Percentiles rank a stretch among this genome's conserved stretches.
These are phyloP conservation scores for Kurtzmaniella natalensis DNA, from an alignment of 1,139 yeast genomes.

Conservation along the genomic window DNA sequence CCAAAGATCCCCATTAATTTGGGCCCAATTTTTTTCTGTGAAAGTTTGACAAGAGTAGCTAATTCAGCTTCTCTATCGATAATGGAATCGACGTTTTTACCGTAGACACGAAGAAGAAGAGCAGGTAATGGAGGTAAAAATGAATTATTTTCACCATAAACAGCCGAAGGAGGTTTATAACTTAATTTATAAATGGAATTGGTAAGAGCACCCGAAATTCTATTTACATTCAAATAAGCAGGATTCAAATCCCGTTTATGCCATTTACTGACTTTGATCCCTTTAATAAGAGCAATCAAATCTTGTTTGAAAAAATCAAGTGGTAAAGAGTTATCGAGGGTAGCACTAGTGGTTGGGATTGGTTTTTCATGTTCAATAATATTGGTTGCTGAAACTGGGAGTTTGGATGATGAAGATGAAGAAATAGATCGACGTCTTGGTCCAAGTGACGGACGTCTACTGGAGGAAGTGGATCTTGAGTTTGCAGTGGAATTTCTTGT, in stretches of 20 bases:
- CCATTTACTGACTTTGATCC: constrained; percentile 77
- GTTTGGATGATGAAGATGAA: constrained; percentile 21
- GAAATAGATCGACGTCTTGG: constrained; percentile 27
- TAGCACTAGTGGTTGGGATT: constrained; percentile 38
- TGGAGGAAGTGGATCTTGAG: constrained; percentile 33
- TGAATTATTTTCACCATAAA: constrained; percentile 11
- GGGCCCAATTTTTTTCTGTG: constrained; percentile 82
- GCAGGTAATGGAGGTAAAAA: constrained; percentile 27
- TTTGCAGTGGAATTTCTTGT: constrained; percentile 31
- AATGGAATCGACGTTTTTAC: constrained; percentile 82
- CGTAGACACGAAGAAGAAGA: constrained; percentile 76
- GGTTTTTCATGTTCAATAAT: constrained; percentile 23
- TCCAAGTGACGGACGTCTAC: constrained; percentile 33
- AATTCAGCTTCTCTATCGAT: constrained; percentile 85
- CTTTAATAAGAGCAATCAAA: constrained; percentile 59
- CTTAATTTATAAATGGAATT: constrained; percentile 77
- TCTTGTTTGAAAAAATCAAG: constrained; percentile 82
- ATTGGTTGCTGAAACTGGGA: constrained; percentile 25
- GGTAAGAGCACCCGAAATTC: constrained; percentile 91
- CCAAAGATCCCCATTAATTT: constrained; percentile 79
- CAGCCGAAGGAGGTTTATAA: constrained; percentile 23
- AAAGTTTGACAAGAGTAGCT: constrained; percentile 64
- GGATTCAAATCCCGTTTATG: constrained; percentile 44
- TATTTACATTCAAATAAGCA: constrained; percentile 17
- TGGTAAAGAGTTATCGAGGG: constrained; percentile 71